A percentile compares a stretch with the other conserved stretches of the same genome.
Conservation (phyloP, 2,329 filamentous ascomycete species). For the Periconia digitata region DNA sequence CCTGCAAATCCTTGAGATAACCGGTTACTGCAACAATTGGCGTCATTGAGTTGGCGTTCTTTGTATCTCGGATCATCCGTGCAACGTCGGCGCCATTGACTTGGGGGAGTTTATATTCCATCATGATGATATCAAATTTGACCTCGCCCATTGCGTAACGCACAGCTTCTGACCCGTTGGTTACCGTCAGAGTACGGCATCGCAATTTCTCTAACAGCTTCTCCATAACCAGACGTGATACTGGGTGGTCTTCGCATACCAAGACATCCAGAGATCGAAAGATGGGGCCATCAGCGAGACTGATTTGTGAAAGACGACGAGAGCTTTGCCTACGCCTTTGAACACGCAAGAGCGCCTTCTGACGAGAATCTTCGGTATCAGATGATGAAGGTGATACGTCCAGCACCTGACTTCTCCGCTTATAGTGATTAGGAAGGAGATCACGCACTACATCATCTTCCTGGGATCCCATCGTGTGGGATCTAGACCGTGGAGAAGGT, state of each 20-base stretch:
- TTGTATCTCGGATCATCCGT: constrained; percentile 95
- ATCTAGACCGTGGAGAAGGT: constrained; percentile 69
- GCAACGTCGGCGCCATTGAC: constrained; percentile 95
- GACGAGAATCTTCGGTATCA: constrained; percentile 92
- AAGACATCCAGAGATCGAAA: constrained; percentile 92
- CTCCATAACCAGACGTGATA: constrained; percentile 98
- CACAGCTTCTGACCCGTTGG: constrained; percentile 87
- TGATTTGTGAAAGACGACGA: constrained; percentile 89
- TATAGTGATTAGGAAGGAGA: constrained; percentile 69
- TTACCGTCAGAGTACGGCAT: constrained; percentile 89
- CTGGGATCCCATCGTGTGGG: constrained; percentile 90
- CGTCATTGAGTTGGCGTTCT: constrained; percentile 90
- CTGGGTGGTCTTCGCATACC: constrained; percentile 96
- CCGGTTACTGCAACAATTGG: constrained; percentile 96
- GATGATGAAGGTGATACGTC: constrained; percentile 97
- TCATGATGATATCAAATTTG: constrained; percentile 98
- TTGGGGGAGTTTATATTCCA: constrained; percentile 92
- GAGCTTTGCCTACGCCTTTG: constrained; percentile 94
- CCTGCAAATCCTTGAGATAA: constrained; percentile 95
- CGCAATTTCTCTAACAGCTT: constrained; percentile 92
- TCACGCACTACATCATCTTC: constrained; percentile 79
- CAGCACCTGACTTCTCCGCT: constrained; percentile 90
- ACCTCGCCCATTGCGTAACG: constrained; percentile 95
- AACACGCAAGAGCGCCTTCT: constrained; percentile 86
- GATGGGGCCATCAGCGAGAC: constrained; percentile 76